Percentiles rank a stretch among this genome's conserved stretches.
These are phyloP conservation scores for Climacium dendroides DNA, from an alignment of 225 moss, liverwort and hornwort species.

Conservation along the genomic window DNA sequence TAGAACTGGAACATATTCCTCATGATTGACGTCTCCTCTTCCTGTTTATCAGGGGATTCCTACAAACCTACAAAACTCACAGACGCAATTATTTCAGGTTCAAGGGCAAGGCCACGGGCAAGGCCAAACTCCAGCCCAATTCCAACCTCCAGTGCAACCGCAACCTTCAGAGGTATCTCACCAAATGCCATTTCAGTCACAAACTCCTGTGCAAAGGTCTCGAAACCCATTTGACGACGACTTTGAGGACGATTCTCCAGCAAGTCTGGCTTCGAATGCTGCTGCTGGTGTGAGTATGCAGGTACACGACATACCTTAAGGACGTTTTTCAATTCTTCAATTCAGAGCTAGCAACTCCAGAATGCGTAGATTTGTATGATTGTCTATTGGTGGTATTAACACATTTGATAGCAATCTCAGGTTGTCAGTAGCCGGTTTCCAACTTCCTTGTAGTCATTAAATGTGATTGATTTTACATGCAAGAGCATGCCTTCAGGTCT, in stretches of 20 bases:
- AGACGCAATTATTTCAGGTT: conserved; percentile 6
- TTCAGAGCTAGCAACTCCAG: neutral
- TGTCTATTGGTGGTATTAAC: neutral
- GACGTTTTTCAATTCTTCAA: neutral
- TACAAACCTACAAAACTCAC: conserved; percentile 9
- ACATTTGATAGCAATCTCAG: neutral
- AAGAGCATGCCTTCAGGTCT: neutral
- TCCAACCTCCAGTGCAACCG: conserved; percentile 6
- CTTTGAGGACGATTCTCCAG: conserved; percentile 22
- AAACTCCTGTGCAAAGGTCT: conserved; percentile 9
- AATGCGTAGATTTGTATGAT: neutral
- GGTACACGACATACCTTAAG: neutral
- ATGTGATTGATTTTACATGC: neutral
- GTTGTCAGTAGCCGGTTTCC: neutral
- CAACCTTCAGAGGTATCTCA: conserved; percentile 1
- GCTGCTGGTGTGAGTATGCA: conserved; percentile 14
- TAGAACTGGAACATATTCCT: neutral
- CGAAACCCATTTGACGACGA: conserved; percentile 57
- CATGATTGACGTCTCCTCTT: neutral
- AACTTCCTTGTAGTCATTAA: neutral
- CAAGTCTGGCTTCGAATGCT: conserved; percentile 10
- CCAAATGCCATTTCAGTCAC: conserved; percentile 7
- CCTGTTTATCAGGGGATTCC: neutral
- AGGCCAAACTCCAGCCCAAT: neutral
- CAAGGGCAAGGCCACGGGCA: neutral